These are phyloP conservation scores for Pythium utonaiense DNA, from an alignment of 352 stramenopile genomes.

Conservation along the genomic window DNA sequence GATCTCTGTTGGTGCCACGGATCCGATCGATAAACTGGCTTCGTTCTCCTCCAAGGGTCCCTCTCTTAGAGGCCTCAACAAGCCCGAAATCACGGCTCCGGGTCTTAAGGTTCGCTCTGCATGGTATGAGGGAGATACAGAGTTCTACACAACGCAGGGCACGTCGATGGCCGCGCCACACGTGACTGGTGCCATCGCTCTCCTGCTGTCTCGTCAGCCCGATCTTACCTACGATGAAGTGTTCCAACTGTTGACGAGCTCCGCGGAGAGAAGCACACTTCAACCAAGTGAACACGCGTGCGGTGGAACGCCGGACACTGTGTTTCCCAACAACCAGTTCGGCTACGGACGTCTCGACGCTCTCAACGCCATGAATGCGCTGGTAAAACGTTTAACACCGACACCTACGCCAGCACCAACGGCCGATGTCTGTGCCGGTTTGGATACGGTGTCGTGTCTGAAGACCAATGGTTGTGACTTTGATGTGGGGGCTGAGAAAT, in stretches of 20 bases:
- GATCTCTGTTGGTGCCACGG: constrained; percentile 17
- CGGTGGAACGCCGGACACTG: constrained; percentile 10
- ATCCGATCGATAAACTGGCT: too few species aligned
- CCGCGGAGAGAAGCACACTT: not conserved
- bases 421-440: too few species aligned
- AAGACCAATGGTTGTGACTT: too few species aligned
- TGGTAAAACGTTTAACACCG: too few species aligned
- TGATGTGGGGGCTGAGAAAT: too few species aligned
- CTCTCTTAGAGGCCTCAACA: too few species aligned
- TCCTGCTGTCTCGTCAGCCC: constrained; percentile 17
- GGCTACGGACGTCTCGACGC: constrained; percentile 24
- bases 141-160: constrained; percentile 10
- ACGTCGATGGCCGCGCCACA: constrained; percentile 29
- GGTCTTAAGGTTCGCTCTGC: constrained; percentile 10
- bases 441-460: too few species aligned
- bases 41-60: too few species aligned
- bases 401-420: too few species aligned
- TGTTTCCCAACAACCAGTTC: constrained; percentile 25
- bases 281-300: constrained; percentile 5
- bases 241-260: not conserved
- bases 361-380: not conserved
- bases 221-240: too few species aligned
- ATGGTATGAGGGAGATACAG: constrained; percentile 1
- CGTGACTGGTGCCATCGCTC: constrained; percentile 20
- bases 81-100: too few species aligned